Evolutionary conservation across 2,329 filamentous ascomycete genomes (phyloP).

Genomic region (Trichoderma breve): DNA sequence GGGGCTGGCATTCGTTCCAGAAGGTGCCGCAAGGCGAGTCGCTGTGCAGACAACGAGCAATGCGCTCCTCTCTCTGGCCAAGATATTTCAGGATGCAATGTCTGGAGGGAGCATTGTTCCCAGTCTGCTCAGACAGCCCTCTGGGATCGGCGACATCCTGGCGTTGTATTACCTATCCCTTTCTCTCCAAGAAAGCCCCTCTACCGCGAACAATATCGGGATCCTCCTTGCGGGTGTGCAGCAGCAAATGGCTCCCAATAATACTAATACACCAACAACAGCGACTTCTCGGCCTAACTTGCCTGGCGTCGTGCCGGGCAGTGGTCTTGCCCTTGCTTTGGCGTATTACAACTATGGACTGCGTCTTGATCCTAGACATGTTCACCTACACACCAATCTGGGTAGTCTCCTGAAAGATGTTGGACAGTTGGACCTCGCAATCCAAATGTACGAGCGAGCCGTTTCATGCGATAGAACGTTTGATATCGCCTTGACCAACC

Average conservation of each 20-base stretch:
- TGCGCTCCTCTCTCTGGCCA: conserved; percentile 87
- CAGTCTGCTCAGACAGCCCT: conserved; percentile 58
- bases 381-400: conserved; percentile 94
- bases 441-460: conserved; percentile 95
- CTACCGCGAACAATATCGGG: conserved; percentile 96
- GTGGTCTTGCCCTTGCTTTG: conserved; percentile 81
- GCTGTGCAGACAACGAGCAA: conserved; percentile 94
- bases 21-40: conserved; percentile 70
- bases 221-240: conserved; percentile 95
- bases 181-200: conserved; percentile 91
- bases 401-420: conserved; percentile 96
- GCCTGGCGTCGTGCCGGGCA: conserved; percentile 79
- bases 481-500: conserved; percentile 92
- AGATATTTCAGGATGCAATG: conserved; percentile 97
- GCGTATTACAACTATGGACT: conserved; percentile 96
- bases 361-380: conserved; percentile 80
- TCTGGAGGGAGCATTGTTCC: conserved; percentile 64
- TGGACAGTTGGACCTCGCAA: conserved; percentile 85
- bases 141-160: conserved; percentile 86
- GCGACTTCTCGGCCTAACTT: conserved; percentile 45
- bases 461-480: conserved; percentile 91
- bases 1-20: conserved; percentile 69
- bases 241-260: conserved; percentile 47
- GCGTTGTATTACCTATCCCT: conserved; percentile 94
- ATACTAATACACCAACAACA: conserved; percentile 23